Evolutionary conservation across 257 asterid genomes (phyloP).

Genomic region (Sherardia arvensis): DNA sequence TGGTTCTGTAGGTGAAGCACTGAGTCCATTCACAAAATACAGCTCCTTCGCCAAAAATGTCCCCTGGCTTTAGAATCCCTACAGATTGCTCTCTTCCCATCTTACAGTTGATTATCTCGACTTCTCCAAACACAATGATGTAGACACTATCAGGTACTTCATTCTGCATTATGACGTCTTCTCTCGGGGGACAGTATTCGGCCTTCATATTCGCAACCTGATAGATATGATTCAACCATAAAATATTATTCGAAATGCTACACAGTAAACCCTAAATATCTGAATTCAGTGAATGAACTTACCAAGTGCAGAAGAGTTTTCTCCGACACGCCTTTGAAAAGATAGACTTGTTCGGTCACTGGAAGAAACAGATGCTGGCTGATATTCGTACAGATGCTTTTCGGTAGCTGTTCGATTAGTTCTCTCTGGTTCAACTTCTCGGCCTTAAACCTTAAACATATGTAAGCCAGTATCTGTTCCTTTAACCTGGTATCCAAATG

Average conservation of each 20-base stretch:
- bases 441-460: constrained; percentile 79
- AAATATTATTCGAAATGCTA: background rate
- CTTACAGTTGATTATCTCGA: constrained; percentile 60
- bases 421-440: constrained; percentile 81
- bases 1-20: constrained; percentile 68
- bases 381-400: constrained; percentile 60
- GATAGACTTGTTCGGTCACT: constrained; percentile 54
- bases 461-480: constrained; percentile 74
- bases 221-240: background rate
- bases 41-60: constrained; percentile 77
- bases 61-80: constrained; percentile 47
- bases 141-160: constrained; percentile 73
- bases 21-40: constrained; percentile 66
- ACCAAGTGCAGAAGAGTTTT: constrained; percentile 60
- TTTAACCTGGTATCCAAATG: constrained; percentile 64
- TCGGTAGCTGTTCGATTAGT: constrained; percentile 74
- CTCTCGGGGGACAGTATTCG: constrained; percentile 84
- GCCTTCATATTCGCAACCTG: constrained; percentile 89
- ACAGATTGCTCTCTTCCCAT: constrained; percentile 44
- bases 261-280: background rate
- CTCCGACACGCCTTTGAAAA: constrained; percentile 61
- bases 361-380: constrained; percentile 76
- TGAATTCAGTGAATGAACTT: constrained; percentile 4
- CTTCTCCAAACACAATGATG: constrained; percentile 85
- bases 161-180: constrained; percentile 73